Percentiles rank a stretch among this genome's conserved stretches.
Evolutionary conservation across 1,284 basidiomycete genomes (phyloP).

Genomic region (Trichosporon asahii): DNA sequence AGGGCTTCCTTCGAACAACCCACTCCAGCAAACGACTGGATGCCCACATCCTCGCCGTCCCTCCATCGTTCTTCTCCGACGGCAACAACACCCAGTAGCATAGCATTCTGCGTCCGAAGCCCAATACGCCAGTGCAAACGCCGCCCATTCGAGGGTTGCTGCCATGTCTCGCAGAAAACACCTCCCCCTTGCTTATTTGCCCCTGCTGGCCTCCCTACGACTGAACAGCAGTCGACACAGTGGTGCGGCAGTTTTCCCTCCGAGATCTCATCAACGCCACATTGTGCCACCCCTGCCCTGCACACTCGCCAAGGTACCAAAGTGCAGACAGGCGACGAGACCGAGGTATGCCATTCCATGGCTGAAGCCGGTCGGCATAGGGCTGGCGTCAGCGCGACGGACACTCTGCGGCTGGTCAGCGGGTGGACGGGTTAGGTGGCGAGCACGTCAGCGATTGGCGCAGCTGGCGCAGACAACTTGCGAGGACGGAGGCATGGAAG

Average conservation of each 20-base stretch:
- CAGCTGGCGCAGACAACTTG: neutral
- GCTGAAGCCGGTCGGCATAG: neutral
- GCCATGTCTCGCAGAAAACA: neutral
- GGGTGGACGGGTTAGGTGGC: too few species aligned
- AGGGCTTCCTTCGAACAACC: neutral
- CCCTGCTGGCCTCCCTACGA: too few species aligned
- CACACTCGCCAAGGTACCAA: too few species aligned
- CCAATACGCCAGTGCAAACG: neutral
- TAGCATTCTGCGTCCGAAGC: neutral
- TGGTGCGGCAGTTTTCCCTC: neutral
- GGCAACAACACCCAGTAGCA: neutral
- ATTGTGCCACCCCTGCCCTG: neutral
- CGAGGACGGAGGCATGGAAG: neutral
- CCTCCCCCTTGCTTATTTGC: neutral
- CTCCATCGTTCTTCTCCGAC: neutral
- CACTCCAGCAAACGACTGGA: neutral
- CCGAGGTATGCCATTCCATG: neutral
- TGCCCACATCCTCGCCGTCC: neutral
- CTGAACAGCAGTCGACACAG: neutral
- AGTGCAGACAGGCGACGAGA: too few species aligned
- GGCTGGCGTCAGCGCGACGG: too few species aligned
- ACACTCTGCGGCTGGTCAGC: too few species aligned
- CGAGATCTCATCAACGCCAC: conserved; percentile 1
- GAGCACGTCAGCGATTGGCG: neutral
- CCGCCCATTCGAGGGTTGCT: neutral